Evolutionary conservation across 2,329 filamentous ascomycete genomes (phyloP).

Genomic region (Fusarium tupiense): DNA sequence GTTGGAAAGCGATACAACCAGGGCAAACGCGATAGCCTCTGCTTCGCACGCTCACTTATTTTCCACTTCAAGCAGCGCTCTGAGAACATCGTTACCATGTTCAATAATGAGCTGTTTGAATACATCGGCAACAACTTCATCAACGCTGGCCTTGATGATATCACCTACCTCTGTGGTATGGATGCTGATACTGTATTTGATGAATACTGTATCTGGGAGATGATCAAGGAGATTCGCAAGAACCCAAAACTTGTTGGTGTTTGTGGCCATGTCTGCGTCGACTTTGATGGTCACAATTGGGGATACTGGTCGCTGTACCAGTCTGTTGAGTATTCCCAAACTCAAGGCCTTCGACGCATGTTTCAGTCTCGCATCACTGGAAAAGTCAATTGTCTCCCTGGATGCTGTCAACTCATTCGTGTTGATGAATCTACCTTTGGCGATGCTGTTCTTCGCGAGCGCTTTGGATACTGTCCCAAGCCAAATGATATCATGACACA

Average conservation of each 20-base stretch:
- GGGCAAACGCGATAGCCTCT: conserved; percentile 60
- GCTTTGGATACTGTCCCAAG: conserved; percentile 60
- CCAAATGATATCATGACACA: conserved; percentile 59
- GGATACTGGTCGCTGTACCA: conserved; percentile 59
- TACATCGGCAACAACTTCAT: conserved; percentile 52
- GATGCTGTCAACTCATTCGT: conserved; percentile 61
- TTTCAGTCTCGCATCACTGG: conserved; percentile 60
- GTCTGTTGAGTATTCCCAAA: conserved; percentile 59
- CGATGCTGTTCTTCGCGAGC: conserved; percentile 56
- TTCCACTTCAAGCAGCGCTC: conserved; percentile 58
- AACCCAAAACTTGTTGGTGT: conserved; percentile 57
- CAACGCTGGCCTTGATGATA: conserved; percentile 50
- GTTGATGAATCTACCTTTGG: conserved; percentile 61
- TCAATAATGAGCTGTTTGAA: conserved; percentile 56
- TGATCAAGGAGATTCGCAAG: conserved; percentile 55
- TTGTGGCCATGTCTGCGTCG: conserved; percentile 59
- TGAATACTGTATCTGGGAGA: conserved; percentile 54
- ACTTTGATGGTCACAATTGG: conserved; percentile 55
- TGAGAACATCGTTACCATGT: conserved; percentile 55
- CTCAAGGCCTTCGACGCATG: conserved; percentile 58
- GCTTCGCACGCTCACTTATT: conserved; percentile 59
- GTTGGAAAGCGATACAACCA: conserved; percentile 61
- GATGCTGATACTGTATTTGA: conserved; percentile 61
- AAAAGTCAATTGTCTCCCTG: conserved; percentile 60
- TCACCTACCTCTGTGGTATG: conserved; percentile 58